A percentile compares a stretch with the other conserved stretches of the same genome.
Evolutionary conservation across 306 rosid genomes (phyloP).

Genomic region (Hylodesmum podocarpum): DNA sequence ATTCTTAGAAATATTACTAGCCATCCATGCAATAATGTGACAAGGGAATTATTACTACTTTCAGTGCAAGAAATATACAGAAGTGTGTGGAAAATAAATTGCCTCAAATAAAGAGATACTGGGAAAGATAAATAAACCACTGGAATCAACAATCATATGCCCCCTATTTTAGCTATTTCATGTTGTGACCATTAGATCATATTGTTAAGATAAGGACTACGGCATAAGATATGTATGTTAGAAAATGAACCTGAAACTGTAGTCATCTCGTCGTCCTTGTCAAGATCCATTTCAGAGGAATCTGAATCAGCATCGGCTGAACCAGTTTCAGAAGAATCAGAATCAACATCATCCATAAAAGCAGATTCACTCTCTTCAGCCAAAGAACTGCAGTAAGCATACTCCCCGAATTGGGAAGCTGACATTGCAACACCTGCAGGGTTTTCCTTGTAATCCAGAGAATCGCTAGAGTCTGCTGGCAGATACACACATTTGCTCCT

Average conservation of each 20-base stretch:
- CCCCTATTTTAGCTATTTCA: neutral
- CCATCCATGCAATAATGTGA: neutral
- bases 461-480: conserved; percentile 78
- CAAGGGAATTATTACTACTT: neutral
- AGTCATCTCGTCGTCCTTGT: conserved; percentile 65
- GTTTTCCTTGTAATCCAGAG: conserved; percentile 64
- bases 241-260: conserved; percentile 68
- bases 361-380: conserved; percentile 75
- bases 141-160: neutral
- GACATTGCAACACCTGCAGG: conserved; percentile 52
- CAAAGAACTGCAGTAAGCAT: conserved; percentile 48
- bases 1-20: neutral
- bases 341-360: conserved; percentile 55
- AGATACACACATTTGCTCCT: conserved; percentile 64
- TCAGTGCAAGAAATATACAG: neutral
- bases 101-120: conserved; percentile 2
- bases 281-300: conserved; percentile 80
- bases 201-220: neutral
- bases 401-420: conserved; percentile 51
- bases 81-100: neutral
- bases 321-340: conserved; percentile 71
- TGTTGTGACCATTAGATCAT: neutral
- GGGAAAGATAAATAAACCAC: neutral
- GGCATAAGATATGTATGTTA: conserved; percentile 2
- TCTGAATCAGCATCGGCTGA: conserved; percentile 56